Evolutionary conservation across 768 basidiomycete species (phyloP).

Genomic region (Collybia sordida): DNA sequence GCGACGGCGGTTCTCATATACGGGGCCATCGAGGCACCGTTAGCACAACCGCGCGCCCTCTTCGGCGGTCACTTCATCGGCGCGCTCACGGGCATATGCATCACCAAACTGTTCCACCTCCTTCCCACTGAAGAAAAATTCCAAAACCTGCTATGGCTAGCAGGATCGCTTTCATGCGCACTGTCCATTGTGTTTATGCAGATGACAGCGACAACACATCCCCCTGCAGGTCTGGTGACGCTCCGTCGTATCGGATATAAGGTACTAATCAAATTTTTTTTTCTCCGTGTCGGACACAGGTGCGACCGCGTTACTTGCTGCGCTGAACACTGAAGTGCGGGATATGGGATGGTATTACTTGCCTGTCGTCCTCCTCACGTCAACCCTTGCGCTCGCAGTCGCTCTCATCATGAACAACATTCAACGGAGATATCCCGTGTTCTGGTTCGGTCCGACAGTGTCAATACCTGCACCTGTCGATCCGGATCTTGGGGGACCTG

Average conservation of each 20-base stretch:
- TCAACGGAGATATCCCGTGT: constrained; percentile 47
- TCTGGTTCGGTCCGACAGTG: constrained; percentile 38
- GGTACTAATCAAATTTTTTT: constrained; percentile 4
- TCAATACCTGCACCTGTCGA: constrained; percentile 13
- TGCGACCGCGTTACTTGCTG: constrained; percentile 53
- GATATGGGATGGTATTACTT: constrained; percentile 54
- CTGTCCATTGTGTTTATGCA: constrained; percentile 48
- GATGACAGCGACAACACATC: constrained; percentile 50
- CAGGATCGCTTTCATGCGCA: constrained; percentile 44
- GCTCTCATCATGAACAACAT: constrained; percentile 52
- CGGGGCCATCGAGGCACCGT: constrained; percentile 49
- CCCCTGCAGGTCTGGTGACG: constrained; percentile 42
- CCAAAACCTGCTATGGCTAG: constrained; percentile 47
- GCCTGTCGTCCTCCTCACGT: constrained; percentile 49
- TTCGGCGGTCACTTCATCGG: constrained; percentile 53
- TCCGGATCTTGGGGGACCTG: constrained; percentile 13
- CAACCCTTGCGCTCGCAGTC: constrained; percentile 39
- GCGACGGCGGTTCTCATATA: constrained; percentile 57
- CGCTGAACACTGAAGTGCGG: constrained; percentile 38
- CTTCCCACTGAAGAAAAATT: constrained; percentile 42
- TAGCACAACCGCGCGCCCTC: constrained; percentile 52
- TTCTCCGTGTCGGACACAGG: constrained; percentile 24
- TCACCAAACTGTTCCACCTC: constrained; percentile 51
- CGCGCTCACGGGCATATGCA: constrained; percentile 45
- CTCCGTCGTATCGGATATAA: no score